phyloP scores from a whole-genome alignment of 768 basidiomycete species.

The Russula virescens region DNA sequence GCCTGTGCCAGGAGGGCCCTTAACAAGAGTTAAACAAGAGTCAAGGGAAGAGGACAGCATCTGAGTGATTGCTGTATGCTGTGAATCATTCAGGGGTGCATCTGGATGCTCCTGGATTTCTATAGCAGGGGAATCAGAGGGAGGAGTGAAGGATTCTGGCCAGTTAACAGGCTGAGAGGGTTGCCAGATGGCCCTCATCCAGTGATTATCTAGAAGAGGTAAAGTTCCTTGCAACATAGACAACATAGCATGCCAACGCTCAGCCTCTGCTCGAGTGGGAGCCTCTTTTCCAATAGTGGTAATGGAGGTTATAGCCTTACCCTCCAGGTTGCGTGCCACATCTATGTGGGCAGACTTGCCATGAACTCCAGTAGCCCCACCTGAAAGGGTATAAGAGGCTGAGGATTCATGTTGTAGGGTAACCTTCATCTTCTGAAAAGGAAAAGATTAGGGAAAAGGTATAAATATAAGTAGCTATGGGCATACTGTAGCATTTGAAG shows the following conservation, averaged over 20 bases:
- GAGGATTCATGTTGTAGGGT: conserved; percentile 25
- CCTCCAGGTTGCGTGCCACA: conserved; percentile 28
- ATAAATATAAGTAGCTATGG: too few species aligned
- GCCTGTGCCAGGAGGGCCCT: conserved; percentile 33
- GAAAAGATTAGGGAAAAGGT: background rate
- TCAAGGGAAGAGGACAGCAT: conserved; percentile 37
- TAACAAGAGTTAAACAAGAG: conserved; percentile 32
- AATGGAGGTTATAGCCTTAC: conserved; percentile 34
- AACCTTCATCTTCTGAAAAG: conserved; percentile 26
- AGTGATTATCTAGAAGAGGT: conserved; percentile 32
- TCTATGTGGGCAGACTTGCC: conserved; percentile 28
- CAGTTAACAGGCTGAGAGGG: conserved; percentile 31
- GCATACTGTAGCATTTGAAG: background rate
- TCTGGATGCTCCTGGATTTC: conserved; percentile 24
- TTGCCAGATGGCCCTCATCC: conserved; percentile 35
- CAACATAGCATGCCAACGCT: conserved; percentile 33
- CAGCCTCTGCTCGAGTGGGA: conserved; percentile 53
- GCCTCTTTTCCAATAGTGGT: conserved; percentile 49
- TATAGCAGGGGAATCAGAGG: conserved; percentile 23
- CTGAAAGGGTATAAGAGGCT: conserved; percentile 26
- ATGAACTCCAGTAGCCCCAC: conserved; percentile 13
- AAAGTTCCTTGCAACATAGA: conserved; percentile 34
- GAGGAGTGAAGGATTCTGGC: conserved; percentile 33
- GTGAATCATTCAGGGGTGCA: conserved; percentile 37
- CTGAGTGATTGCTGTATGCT: conserved; percentile 32